A percentile compares a stretch with the other conserved stretches of the same genome.
phyloP scores from a whole-genome alignment of 1,284 basidiomycete species.

The Cryptococcus deneoformans region DNA sequence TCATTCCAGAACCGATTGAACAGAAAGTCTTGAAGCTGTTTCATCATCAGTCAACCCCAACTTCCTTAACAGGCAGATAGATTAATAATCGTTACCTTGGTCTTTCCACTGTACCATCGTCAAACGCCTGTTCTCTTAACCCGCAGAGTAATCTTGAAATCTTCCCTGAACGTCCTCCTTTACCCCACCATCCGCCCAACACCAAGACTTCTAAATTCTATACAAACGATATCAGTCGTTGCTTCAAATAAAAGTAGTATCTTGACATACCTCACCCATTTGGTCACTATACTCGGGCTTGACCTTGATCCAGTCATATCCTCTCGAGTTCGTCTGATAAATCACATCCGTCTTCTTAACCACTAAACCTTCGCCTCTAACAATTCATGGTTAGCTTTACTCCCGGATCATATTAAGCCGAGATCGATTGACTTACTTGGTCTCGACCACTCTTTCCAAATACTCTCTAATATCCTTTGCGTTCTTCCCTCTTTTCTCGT shows the following conservation, averaged over 20 bases:
- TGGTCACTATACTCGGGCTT: slow-evolving; percentile 70
- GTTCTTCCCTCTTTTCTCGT: slow-evolving; percentile 67
- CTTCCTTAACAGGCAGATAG: no score
- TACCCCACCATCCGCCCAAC: slow-evolving; percentile 58
- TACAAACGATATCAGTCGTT: slow-evolving; percentile 32
- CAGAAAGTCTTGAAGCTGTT: slow-evolving; percentile 59
- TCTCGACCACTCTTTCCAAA: slow-evolving; percentile 77
- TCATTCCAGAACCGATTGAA: slow-evolving; percentile 80
- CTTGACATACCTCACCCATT: slow-evolving; percentile 33
- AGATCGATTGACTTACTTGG: slow-evolving; percentile 44
- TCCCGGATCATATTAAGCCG: no score
- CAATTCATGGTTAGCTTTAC: no score
- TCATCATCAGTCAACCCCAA: not conserved
- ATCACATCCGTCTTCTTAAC: slow-evolving; percentile 76
- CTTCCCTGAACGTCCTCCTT: slow-evolving; percentile 50
- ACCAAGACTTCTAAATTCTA: slow-evolving; percentile 87
- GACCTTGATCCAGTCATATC: slow-evolving; percentile 89
- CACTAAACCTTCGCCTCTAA: slow-evolving; percentile 83
- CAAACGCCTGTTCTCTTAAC: slow-evolving; percentile 33
- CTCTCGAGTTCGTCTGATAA: slow-evolving; percentile 80
- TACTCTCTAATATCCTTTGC: slow-evolving; percentile 72
- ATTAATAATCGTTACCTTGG: slow-evolving; percentile 55
- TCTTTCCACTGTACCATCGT: slow-evolving; percentile 56
- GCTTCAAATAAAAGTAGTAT: not conserved
- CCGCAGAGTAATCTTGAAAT: slow-evolving; percentile 51